Evolutionary conservation across 1,139 yeast species (phyloP).

Genomic region (Pichia sp.): DNA sequence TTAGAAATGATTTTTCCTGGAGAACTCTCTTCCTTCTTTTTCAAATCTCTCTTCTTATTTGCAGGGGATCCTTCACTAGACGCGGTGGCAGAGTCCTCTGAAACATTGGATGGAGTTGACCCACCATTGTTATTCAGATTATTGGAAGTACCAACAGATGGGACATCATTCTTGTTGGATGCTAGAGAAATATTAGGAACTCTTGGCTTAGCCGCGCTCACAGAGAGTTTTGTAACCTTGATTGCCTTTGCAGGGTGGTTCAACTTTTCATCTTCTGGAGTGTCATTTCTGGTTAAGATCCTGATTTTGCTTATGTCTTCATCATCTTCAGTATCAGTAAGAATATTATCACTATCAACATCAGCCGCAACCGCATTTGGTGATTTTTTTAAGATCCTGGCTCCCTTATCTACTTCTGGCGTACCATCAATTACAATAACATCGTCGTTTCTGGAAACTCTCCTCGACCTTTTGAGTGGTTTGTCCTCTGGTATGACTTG

Average conservation of each 20-base stretch:
- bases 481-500: slow-evolving; percentile 1
- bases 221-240: slow-evolving; percentile 9
- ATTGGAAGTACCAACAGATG: background rate
- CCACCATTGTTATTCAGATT: background rate
- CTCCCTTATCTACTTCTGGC: background rate
- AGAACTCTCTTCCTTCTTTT: background rate
- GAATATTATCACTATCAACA: background rate
- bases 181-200: background rate
- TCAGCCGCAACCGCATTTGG: background rate
- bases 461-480: slow-evolving; percentile 14
- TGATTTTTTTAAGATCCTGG: background rate
- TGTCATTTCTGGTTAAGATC: slow-evolving; percentile 13
- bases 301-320: slow-evolving; percentile 9
- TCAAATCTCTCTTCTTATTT: background rate
- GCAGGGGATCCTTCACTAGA: background rate
- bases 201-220: background rate
- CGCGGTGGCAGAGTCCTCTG: background rate
- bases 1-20: background rate
- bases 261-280: slow-evolving; percentile 11
- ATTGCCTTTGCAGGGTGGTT: slow-evolving; percentile 8
- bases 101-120: background rate
- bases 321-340: slow-evolving; percentile 6
- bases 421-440: background rate
- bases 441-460: slow-evolving; percentile 21
- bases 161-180: background rate